Evolutionary conservation across 1,139 yeast species (phyloP), one percentile per base, ranked within the genome.

Genomic region (Yamadazyma friedrichii): DNA sequence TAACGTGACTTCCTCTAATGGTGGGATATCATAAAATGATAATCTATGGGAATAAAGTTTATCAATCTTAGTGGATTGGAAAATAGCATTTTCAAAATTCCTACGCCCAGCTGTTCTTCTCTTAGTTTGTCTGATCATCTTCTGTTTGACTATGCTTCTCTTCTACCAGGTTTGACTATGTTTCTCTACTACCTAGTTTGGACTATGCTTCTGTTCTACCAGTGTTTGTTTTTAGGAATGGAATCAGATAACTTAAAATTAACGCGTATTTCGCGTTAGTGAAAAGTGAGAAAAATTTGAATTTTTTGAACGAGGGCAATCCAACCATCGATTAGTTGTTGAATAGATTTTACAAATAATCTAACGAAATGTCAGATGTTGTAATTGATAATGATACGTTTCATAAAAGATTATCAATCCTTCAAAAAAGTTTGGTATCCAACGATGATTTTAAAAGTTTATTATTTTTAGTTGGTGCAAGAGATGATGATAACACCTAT

Each of bases 401-500:
- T 54, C 73, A 70, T 50, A 65, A 65, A 47, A 54, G 78, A 43
- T 62, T 72, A 48, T 60, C 73, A 33, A 52, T 68, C 33, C 50
- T 72, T 41, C 78, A 73, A 54, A 64, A 62, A 49, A 58, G 62
- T 45, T 56, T 73, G 50, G 60, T 68, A 31, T 65, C 65, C 6
- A 35, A 35, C 4, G 24, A 39, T 13, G 56, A 62, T 29, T 48
- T 46, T 25, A 68, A 78, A 28, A 76, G 86, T 15, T 57, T 88
- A 24, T 63, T 88, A 45, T 77, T 86, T 35, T 78, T 87, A 10
- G 84, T 86, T 38, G 97, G 97, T 9, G 87, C 93, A 9, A 72
- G 86, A 33, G 89, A 87, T 56, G 94, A 87, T 44, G 93, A 85
- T 48, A 87, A 89, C 59, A 95, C 96, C 35, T 91, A 88, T 64